A percentile compares a stretch with the other conserved stretches of the same genome.
Conservation (phyloP, 768 basidiomycete genomes). For the Calocybe cyanea region DNA sequence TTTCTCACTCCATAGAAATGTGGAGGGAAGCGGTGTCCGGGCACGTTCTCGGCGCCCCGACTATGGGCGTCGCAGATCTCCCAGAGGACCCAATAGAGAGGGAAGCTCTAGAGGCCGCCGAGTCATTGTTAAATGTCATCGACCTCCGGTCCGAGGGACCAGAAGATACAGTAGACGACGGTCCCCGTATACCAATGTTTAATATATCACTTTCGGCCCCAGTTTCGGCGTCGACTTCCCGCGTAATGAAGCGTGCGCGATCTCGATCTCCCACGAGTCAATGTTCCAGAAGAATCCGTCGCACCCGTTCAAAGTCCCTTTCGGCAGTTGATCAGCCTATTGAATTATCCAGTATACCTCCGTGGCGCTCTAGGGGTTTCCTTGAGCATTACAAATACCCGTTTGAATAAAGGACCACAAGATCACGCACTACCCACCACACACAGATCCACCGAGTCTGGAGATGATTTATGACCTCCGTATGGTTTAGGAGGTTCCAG, state of each 20-base stretch:
- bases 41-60: slow-evolving; percentile 15
- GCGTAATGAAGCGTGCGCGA: slow-evolving; percentile 19
- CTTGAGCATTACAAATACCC: slow-evolving; percentile 1
- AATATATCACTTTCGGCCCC: slow-evolving; percentile 12
- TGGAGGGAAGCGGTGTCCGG: slow-evolving; percentile 42
- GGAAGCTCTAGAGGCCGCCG: slow-evolving; percentile 12
- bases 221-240: slow-evolving; percentile 6
- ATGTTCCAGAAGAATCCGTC: slow-evolving; percentile 5
- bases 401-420: slow-evolving; percentile 2
- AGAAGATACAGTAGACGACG: slow-evolving; percentile 4
- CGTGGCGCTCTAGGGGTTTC: slow-evolving; percentile 8
- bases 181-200: slow-evolving; percentile 9
- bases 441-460: slow-evolving; percentile 1
- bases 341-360: slow-evolving; percentile 2
- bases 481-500: slow-evolving; percentile 8
- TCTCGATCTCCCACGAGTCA: slow-evolving; percentile 14
- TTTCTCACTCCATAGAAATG: slow-evolving; percentile 28
- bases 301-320: slow-evolving; percentile 11
- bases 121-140: slow-evolving; percentile 9
- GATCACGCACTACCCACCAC: neutral
- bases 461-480: slow-evolving; percentile 18
- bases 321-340: slow-evolving; percentile 7
- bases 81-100: slow-evolving; percentile 12
- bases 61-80: slow-evolving; percentile 6
- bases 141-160: slow-evolving; percentile 6